Evolutionary conservation across 257 asterid genomes (phyloP).

Genomic region (Linderniella brevidens): DNA sequence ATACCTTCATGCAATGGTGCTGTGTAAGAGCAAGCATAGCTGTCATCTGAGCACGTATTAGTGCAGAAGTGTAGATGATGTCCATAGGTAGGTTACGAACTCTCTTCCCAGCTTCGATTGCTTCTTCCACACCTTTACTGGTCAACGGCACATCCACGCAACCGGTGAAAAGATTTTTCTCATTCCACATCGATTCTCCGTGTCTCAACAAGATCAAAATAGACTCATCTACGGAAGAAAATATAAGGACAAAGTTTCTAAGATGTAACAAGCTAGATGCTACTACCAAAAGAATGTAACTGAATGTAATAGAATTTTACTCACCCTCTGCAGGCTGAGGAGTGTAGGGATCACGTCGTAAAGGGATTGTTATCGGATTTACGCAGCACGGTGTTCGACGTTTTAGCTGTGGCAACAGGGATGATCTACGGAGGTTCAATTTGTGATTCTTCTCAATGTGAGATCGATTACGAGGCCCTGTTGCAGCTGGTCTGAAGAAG

Average conservation of each 20-base stretch:
- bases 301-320: slow-evolving; percentile 13
- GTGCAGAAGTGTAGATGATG: slow-evolving; percentile 60
- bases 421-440: slow-evolving; percentile 9
- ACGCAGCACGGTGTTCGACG: no score
- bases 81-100: slow-evolving; percentile 65
- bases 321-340: slow-evolving; percentile 26
- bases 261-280: slow-evolving; percentile 2
- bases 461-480: not conserved
- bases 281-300: not conserved
- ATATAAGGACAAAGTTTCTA: slow-evolving; percentile 3
- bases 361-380: no score
- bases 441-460: slow-evolving; percentile 10
- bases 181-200: slow-evolving; percentile 98
- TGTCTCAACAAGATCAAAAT: slow-evolving; percentile 64
- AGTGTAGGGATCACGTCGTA: not conserved
- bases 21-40: slow-evolving; percentile 87
- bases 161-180: slow-evolving; percentile 84
- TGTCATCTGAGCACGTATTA: slow-evolving; percentile 90
- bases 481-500: no score
- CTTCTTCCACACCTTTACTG: slow-evolving; percentile 64
- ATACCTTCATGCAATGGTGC: slow-evolving; percentile 73
- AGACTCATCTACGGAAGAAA: slow-evolving; percentile 38
- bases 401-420: not conserved
- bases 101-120: slow-evolving; percentile 88
- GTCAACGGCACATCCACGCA: slow-evolving; percentile 93